Evolutionary conservation across 2,329 filamentous ascomycete genomes (phyloP).

Genomic region (Madurella mycetomatis): DNA sequence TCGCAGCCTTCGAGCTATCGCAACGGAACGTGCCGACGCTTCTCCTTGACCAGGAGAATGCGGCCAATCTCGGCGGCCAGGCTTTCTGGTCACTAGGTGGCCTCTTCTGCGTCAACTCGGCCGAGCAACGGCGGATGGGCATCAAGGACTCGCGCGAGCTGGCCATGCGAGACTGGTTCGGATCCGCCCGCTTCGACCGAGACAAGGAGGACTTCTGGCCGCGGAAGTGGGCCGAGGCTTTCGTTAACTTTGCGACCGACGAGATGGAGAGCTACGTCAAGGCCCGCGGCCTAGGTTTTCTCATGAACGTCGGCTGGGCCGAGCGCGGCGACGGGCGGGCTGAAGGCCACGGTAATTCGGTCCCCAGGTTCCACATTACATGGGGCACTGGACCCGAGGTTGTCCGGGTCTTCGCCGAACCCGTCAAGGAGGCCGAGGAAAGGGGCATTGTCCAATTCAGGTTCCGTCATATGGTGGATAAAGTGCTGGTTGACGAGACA

Average conservation of each 20-base stretch:
- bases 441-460: slow-evolving; percentile 51
- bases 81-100: slow-evolving; percentile 62
- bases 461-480: slow-evolving; percentile 55
- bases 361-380: slow-evolving; percentile 58
- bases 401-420: slow-evolving; percentile 53
- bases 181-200: slow-evolving; percentile 55
- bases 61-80: slow-evolving; percentile 54
- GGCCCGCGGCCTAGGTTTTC: slow-evolving; percentile 47
- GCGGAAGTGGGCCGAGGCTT: slow-evolving; percentile 57
- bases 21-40: slow-evolving; percentile 46
- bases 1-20: slow-evolving; percentile 54
- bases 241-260: slow-evolving; percentile 57
- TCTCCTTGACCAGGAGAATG: slow-evolving; percentile 56
- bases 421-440: slow-evolving; percentile 48
- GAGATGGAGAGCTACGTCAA: slow-evolving; percentile 57
- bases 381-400: slow-evolving; percentile 60
- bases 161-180: slow-evolving; percentile 56
- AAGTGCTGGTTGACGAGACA: slow-evolving; percentile 48
- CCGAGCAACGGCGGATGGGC: slow-evolving; percentile 53
- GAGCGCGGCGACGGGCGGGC: slow-evolving; percentile 54
- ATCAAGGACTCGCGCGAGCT: slow-evolving; percentile 55
- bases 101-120: slow-evolving; percentile 55
- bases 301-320: slow-evolving; percentile 56
- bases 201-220: slow-evolving; percentile 54
- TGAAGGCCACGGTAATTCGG: slow-evolving; percentile 57